Evolutionary conservation across 345 rosid genomes (phyloP).

Genomic region (Carallia pectinifolia): DNA sequence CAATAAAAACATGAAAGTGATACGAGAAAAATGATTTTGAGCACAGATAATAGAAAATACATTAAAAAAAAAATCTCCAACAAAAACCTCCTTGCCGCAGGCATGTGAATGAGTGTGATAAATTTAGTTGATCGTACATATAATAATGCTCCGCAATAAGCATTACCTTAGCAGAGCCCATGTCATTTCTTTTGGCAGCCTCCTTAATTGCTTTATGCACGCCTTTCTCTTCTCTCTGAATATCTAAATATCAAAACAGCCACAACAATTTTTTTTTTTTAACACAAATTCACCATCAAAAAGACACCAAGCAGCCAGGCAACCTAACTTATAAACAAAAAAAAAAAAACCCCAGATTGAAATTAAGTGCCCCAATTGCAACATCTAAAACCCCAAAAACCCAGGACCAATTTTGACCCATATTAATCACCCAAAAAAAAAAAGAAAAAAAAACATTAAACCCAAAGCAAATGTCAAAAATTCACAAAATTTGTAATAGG

Average conservation of each 20-base stretch:
- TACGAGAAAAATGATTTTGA: too few relatives aligned
- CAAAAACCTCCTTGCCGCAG: too few relatives aligned
- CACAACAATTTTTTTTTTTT: not conserved
- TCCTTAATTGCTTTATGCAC: constrained; percentile 43
- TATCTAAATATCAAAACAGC: constrained; percentile 27
- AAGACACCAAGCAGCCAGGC: not conserved
- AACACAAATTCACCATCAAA: constrained; percentile 1
- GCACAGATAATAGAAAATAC: too few relatives aligned
- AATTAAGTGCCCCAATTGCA: too few relatives aligned
- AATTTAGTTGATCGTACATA: too few relatives aligned
- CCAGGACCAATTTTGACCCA: too few relatives aligned
- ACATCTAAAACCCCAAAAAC: too few relatives aligned
- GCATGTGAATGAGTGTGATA: too few relatives aligned
- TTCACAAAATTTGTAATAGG: not conserved
- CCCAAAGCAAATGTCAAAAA: not conserved
- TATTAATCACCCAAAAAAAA: too few relatives aligned
- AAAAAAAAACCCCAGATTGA: not conserved
- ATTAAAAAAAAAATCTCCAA: too few relatives aligned
- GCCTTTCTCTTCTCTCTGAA: constrained; percentile 45
- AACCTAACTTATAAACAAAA: not conserved
- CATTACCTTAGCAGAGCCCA: constrained; percentile 43
- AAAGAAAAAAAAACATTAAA: too few relatives aligned
- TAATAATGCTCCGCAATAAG: not conserved
- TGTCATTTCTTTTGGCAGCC: constrained; percentile 45
- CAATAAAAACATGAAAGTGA: too few relatives aligned